These are phyloP conservation scores for Tripidium arundinaceum DNA, from an alignment of 202 grass and related monocot species.

Conservation along the genomic window DNA sequence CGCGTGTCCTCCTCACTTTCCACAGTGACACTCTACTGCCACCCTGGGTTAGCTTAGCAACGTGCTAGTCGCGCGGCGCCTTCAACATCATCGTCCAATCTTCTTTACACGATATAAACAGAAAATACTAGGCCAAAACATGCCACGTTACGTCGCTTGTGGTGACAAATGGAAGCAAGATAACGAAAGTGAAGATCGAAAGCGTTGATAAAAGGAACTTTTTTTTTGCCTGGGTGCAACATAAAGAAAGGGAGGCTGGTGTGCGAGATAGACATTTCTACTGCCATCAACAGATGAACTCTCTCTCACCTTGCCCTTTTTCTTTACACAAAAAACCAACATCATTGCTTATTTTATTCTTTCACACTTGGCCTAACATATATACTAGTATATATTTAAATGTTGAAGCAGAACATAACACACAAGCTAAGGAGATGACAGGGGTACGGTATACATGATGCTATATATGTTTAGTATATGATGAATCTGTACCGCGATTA, in stretches of 20 bases:
- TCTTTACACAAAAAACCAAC: conserved; percentile 10
- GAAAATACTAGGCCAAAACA: background rate
- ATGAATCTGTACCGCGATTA: conserved; percentile 12
- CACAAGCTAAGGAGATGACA: background rate
- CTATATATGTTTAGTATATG: background rate
- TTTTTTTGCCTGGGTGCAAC: background rate
- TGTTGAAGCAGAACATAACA: background rate
- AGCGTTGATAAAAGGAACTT: background rate
- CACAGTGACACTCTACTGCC: background rate
- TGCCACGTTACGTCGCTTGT: background rate
- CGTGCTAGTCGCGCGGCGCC: background rate
- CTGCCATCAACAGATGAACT: background rate
- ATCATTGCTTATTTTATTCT: conserved; percentile 18
- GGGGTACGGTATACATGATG: background rate
- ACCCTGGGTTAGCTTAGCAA: background rate
- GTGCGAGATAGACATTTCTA: background rate
- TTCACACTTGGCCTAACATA: background rate
- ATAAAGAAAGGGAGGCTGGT: background rate
- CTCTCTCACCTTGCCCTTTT: background rate
- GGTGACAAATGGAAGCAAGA: background rate
- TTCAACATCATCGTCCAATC: background rate
- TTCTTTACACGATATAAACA: background rate
- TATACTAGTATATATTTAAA: background rate
- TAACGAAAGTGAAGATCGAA: background rate
- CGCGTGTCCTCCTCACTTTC: background rate